A percentile compares a stretch with the other conserved stretches of the same genome.
Evolutionary conservation across 2,329 filamentous ascomycete species (phyloP).

Genomic region (Niveomyces coronatus): DNA sequence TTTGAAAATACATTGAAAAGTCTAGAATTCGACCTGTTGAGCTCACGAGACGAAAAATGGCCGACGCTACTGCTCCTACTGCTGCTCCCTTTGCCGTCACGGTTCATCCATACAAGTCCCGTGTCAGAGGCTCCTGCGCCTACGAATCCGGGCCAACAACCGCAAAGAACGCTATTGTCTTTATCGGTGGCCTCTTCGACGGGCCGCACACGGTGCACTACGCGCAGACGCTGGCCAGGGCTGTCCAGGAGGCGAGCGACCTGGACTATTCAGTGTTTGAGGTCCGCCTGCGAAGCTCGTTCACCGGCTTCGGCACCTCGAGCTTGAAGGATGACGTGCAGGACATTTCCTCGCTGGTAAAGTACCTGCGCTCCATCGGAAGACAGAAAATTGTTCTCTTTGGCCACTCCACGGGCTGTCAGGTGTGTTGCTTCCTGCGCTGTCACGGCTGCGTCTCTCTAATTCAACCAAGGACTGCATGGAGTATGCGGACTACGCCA

Average conservation of each 20-base stretch:
- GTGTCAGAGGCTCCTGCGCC: constrained; percentile 29
- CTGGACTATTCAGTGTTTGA: constrained; percentile 46
- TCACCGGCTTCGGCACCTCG: constrained; percentile 39
- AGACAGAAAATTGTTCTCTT: constrained; percentile 43
- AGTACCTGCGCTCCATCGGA: constrained; percentile 41
- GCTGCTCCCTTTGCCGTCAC: constrained; percentile 29
- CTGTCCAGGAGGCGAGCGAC: constrained; percentile 26
- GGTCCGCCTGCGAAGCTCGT: constrained; percentile 44
- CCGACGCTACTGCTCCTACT: constrained; percentile 18
- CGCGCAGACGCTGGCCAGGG: constrained; percentile 34
- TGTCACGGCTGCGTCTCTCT: background rate
- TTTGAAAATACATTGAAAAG: too few relatives aligned
- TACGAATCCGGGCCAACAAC: constrained; percentile 35
- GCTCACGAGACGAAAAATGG: too few relatives aligned
- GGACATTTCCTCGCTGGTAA: constrained; percentile 42
- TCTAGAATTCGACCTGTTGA: too few relatives aligned
- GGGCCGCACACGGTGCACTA: constrained; percentile 57
- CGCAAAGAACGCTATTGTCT: constrained; percentile 51
- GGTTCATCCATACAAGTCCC: constrained; percentile 36
- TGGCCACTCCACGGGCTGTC: constrained; percentile 50
- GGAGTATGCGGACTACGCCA: constrained; percentile 38
- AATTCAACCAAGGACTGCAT: constrained; percentile 38
- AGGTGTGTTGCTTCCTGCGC: constrained; percentile 26
- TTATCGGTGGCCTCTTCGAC: constrained; percentile 61
- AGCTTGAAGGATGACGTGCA: constrained; percentile 41